These are phyloP conservation scores for Microglena sp. DNA, from an alignment of 139 green algal genomes.

Conservation along the genomic window DNA sequence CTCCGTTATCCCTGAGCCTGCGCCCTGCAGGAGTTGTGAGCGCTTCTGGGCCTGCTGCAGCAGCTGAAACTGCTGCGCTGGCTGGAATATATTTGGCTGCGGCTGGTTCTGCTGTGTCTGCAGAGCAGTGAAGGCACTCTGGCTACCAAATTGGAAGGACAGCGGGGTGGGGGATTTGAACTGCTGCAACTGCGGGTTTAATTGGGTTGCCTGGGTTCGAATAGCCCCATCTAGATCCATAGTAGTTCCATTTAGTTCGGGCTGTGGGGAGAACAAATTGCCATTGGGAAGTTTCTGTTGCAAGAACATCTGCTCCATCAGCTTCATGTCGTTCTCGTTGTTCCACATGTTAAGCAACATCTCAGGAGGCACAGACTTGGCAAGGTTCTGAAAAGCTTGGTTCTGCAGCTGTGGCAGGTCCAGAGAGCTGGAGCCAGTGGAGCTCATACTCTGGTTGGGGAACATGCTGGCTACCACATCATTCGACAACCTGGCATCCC, in stretches of 20 bases:
- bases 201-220: background rate
- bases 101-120: constrained; percentile 3
- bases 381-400: constrained; percentile 4
- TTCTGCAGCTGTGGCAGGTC: background rate
- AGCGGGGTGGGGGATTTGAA: background rate
- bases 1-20: constrained; percentile 2
- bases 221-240: no score
- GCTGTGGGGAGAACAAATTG: no score
- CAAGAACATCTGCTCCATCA: constrained; percentile 1
- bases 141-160: background rate
- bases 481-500: no score
- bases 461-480: no score
- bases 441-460: background rate
- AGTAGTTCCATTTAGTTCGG: no score
- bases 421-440: background rate
- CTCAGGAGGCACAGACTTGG: background rate
- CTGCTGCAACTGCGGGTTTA: background rate
- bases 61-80: background rate
- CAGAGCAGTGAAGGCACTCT: background rate
- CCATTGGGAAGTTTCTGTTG: background rate
- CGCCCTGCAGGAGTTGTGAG: constrained; percentile 6
- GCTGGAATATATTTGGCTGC: background rate
- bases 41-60: constrained; percentile 1
- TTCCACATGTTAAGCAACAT: constrained; percentile 1
- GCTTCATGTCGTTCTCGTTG: background rate